Evolutionary conservation across 768 basidiomycete genomes (phyloP).

Genomic region (Gyrodon lividus): DNA sequence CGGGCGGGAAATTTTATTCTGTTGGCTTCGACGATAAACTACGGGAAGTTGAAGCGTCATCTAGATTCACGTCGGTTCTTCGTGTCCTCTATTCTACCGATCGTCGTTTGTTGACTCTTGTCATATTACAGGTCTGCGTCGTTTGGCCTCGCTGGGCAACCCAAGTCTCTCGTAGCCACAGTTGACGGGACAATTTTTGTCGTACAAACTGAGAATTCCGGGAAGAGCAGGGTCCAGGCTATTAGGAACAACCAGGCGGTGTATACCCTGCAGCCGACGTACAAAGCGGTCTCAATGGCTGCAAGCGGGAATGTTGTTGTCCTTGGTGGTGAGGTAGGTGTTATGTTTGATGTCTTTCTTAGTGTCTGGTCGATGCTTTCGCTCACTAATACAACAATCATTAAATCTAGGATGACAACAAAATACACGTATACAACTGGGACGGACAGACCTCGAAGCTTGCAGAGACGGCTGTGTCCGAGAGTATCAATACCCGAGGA

Average conservation of each 20-base stretch:
- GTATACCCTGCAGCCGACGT: slow-evolving; percentile 52
- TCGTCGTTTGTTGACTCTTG: background rate
- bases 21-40: slow-evolving; percentile 81
- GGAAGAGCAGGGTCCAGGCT: slow-evolving; percentile 50
- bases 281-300: slow-evolving; percentile 55
- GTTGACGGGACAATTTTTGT: slow-evolving; percentile 67
- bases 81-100: slow-evolving; percentile 47
- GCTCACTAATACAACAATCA: background rate
- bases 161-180: slow-evolving; percentile 59
- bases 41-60: slow-evolving; percentile 54
- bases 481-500: slow-evolving; percentile 58
- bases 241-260: slow-evolving; percentile 71
- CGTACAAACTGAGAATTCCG: slow-evolving; percentile 43
- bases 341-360: background rate
- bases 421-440: slow-evolving; percentile 74
- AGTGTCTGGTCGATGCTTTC: background rate
- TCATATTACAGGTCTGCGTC: slow-evolving; percentile 45
- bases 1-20: slow-evolving; percentile 57
- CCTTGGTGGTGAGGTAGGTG: slow-evolving; percentile 70
- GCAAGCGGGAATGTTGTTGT: slow-evolving; percentile 54
- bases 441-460: slow-evolving; percentile 52
- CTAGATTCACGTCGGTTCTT: slow-evolving; percentile 32
- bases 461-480: slow-evolving; percentile 54
- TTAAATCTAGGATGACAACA: slow-evolving; percentile 55
- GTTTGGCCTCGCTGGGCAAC: slow-evolving; percentile 58